These are phyloP conservation scores for Ustilago esculenta DNA, from an alignment of 1,284 basidiomycete genomes.

Conservation along the genomic window DNA sequence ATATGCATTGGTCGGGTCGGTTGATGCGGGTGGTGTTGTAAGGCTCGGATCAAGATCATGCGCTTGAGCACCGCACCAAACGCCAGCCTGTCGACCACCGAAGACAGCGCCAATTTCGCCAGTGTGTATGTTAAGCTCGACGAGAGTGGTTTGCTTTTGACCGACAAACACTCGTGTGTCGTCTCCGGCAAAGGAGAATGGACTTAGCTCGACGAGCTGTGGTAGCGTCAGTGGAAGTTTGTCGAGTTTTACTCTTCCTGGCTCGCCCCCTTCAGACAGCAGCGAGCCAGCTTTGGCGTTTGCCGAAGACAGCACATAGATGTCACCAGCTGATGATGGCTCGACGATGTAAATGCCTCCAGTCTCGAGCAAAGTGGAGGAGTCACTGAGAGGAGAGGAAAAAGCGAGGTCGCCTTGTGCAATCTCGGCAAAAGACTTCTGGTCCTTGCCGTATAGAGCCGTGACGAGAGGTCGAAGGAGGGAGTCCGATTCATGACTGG, in stretches of 20 bases:
- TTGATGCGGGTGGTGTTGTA: neutral
- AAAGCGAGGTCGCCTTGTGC: constrained; percentile 36
- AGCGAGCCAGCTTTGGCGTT: constrained; percentile 6
- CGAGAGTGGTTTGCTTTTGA: constrained; percentile 81
- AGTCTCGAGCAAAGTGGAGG: constrained; percentile 69
- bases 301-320: constrained; percentile 78
- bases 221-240: constrained; percentile 85
- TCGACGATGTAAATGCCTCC: constrained; percentile 88
- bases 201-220: constrained; percentile 85
- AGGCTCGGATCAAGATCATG: constrained; percentile 18
- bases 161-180: constrained; percentile 82
- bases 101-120: constrained; percentile 82
- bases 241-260: constrained; percentile 69
- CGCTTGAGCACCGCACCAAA: constrained; percentile 42
- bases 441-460: constrained; percentile 53
- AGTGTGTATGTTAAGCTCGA: constrained; percentile 82
- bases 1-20: neutral
- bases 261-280: constrained; percentile 14
- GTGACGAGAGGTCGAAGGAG: constrained; percentile 55
- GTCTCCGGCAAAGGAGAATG: constrained; percentile 79
- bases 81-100: constrained; percentile 67
- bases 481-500: constrained; percentile 42
- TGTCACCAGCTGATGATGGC: constrained; percentile 82
- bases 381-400: constrained; percentile 25
- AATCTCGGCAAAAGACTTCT: constrained; percentile 56